Evolutionary conservation across 257 asterid species (phyloP).

Genomic region (Gentiana dahurica): DNA sequence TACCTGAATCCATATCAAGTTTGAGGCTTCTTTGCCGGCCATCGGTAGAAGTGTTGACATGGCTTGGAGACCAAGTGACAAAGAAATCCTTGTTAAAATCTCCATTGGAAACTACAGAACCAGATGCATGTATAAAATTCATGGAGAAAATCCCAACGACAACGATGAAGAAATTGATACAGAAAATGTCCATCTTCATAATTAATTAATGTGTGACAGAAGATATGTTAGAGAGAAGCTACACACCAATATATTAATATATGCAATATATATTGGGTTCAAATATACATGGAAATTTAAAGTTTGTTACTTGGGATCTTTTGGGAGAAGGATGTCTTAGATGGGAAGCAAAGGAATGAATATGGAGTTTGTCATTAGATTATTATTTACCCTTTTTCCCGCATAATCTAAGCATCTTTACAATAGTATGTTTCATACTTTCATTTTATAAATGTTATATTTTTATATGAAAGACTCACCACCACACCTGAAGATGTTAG

Average conservation of each 20-base stretch:
- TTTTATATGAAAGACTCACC: too few relatives aligned
- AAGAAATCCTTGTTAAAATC: conserved; percentile 77
- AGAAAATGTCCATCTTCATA: conserved; percentile 15
- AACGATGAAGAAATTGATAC: conserved; percentile 7
- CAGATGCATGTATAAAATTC: conserved; percentile 19
- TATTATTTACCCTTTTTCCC: not conserved
- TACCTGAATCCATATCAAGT: conserved; percentile 69
- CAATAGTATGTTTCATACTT: too few relatives aligned
- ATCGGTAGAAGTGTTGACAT: conserved; percentile 66
- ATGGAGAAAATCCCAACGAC: conserved; percentile 5
- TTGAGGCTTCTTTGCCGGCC: conserved; percentile 48
- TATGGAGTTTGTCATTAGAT: not conserved
- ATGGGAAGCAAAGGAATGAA: conserved; percentile 46
- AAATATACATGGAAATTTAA: conserved; percentile 11
- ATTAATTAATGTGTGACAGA: not conserved
- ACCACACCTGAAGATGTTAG: too few relatives aligned
- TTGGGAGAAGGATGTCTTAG: conserved; percentile 69
- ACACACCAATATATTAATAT: conserved; percentile 12
- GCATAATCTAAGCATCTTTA: too few relatives aligned
- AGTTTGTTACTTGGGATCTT: not conserved
- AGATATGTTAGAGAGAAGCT: not conserved
- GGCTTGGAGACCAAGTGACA: conserved; percentile 70
- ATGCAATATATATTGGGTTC: conserved; percentile 20
- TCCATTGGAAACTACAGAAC: conserved; percentile 62
- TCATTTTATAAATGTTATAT: too few relatives aligned